Percentiles rank a stretch among this genome's conserved stretches.
phyloP scores from a whole-genome alignment of 371 early-diverging fungal genomes.

The Parasitella parasitica region DNA sequence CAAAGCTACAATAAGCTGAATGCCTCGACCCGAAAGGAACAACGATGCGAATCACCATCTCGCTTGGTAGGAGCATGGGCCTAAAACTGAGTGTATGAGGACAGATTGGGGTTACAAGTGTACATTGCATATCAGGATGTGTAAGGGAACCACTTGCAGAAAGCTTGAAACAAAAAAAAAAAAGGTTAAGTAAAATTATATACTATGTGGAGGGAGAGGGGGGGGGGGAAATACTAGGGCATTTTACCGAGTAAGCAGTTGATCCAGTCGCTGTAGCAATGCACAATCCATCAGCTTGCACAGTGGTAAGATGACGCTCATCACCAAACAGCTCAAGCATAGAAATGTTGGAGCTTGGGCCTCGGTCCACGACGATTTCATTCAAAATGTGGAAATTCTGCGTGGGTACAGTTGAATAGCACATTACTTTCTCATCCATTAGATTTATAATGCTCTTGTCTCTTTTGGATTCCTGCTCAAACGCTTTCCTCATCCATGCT shows the following conservation, averaged over 20 bases:
- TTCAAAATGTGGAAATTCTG: constrained; percentile 70
- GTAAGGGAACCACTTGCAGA: constrained; percentile 92
- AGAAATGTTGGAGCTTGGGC: constrained; percentile 86
- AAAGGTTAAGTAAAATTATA: constrained; percentile 36
- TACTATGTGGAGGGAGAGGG: no score
- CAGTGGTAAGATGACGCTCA: constrained; percentile 78
- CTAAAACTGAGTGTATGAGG: constrained; percentile 93
- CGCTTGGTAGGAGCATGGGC: constrained; percentile 91
- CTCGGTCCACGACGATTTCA: constrained; percentile 84
- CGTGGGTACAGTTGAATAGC: constrained; percentile 36
- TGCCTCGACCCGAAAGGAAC: constrained; percentile 70
- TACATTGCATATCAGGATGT: constrained; percentile 92
- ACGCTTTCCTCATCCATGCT: constrained; percentile 31
- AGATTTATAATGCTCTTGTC: background rate
- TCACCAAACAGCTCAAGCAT: constrained; percentile 89
- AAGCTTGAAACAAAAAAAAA: constrained; percentile 39
- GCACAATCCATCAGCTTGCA: constrained; percentile 90
- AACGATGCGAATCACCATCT: constrained; percentile 74
- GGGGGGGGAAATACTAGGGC: no score
- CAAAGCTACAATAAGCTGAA: constrained; percentile 84
- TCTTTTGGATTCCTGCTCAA: constrained; percentile 1
- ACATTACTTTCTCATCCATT: constrained; percentile 22
- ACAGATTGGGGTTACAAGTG: constrained; percentile 93
- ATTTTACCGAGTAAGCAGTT: constrained; percentile 91
- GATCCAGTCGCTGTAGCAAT: constrained; percentile 95